Percentiles rank a stretch among this genome's conserved stretches.
Conservation (phyloP, 345 rosid species). For the Syzygium grande region DNA sequence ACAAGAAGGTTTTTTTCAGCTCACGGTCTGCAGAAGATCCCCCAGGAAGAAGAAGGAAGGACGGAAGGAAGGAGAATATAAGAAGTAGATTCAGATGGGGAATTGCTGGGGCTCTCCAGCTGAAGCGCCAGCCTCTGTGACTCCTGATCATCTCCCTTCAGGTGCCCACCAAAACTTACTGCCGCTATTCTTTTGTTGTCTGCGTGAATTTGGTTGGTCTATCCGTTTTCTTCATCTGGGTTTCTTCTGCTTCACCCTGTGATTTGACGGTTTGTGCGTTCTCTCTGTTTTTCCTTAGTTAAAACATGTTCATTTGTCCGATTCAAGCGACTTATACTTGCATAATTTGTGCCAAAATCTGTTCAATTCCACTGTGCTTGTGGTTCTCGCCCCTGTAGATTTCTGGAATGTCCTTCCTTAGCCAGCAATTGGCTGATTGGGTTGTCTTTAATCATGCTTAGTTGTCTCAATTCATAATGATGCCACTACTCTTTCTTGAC, state of each 20-base stretch:
- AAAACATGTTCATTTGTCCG: not conserved
- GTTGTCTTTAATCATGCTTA: not conserved
- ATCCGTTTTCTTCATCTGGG: constrained; percentile 5
- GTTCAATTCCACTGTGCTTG: not conserved
- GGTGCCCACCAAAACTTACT: constrained; percentile 18
- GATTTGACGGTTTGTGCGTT: not conserved
- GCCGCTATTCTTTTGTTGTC: not conserved
- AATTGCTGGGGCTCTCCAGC: constrained; percentile 53
- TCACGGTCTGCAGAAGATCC: not conserved
- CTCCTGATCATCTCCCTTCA: constrained; percentile 51
- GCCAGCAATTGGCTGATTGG: not conserved
- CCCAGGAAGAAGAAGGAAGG: not conserved
- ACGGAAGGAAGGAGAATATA: not conserved
- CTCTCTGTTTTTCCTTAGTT: not conserved
- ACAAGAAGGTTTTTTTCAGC: not conserved
- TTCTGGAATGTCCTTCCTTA: not conserved
- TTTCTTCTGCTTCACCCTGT: not conserved
- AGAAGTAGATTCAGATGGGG: not conserved
- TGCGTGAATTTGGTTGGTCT: not conserved
- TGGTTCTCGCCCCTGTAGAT: not conserved
- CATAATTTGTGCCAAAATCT: not conserved
- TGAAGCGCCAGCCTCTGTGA: constrained; percentile 29
- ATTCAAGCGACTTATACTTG: not conserved
- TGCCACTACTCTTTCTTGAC: not conserved
- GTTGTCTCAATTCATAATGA: not conserved